Evolutionary conservation across 2,329 filamentous ascomycete species (phyloP).

Genomic region (Cadophora luteo-olivacea): DNA sequence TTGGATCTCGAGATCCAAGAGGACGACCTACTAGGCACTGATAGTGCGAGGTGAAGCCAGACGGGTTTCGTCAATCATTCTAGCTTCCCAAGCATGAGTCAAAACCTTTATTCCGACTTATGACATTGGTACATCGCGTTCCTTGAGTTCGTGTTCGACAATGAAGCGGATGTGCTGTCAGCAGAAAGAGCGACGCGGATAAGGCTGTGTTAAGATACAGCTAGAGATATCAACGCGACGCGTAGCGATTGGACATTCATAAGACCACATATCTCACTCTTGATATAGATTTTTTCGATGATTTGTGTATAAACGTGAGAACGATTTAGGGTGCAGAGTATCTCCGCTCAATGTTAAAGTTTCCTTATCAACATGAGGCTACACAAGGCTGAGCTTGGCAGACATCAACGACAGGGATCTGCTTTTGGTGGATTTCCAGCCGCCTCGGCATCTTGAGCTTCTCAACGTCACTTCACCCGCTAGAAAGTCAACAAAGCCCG

Average conservation of each 20-base stretch:
- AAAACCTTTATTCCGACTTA: not conserved
- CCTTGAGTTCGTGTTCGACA: not conserved
- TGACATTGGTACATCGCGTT: not conserved
- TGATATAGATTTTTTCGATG: no score
- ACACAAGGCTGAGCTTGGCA: constrained; percentile 13
- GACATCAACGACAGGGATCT: not conserved
- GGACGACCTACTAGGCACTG: not conserved
- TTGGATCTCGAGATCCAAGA: not conserved
- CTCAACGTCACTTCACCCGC: not conserved
- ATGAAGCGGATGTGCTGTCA: not conserved
- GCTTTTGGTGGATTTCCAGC: not conserved
- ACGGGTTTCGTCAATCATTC: not conserved
- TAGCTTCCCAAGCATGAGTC: not conserved
- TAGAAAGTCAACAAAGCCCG: constrained; percentile 5
- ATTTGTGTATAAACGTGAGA: no score
- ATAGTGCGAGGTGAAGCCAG: not conserved
- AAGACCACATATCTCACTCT: no score
- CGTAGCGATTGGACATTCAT: no score
- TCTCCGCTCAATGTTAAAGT: not conserved
- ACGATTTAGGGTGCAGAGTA: no score
- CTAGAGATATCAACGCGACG: not conserved
- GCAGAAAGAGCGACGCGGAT: not conserved
- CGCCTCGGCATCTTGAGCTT: constrained; percentile 13
- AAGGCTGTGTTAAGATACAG: not conserved
- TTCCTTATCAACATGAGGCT: not conserved